A percentile compares a stretch with the other conserved stretches of the same genome.
phyloP scores from a whole-genome alignment of 2,329 filamentous ascomycete genomes.

The Didymella sp. region DNA sequence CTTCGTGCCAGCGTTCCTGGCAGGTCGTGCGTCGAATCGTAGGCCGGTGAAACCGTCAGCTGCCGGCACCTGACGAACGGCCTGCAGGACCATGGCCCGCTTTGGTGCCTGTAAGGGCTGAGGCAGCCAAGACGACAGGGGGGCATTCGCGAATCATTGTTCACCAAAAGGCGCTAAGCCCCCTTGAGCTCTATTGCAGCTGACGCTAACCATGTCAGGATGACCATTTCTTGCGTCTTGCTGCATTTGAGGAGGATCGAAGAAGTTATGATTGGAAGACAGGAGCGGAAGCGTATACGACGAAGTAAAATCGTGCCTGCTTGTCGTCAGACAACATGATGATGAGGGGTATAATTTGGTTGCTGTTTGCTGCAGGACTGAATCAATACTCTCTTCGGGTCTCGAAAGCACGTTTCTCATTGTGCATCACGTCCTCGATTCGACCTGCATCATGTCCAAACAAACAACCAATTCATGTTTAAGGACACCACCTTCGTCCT shows the following conservation, averaged over 20 bases:
- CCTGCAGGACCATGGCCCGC: constrained; percentile 4
- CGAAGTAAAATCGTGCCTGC: neutral
- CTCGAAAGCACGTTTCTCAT: neutral
- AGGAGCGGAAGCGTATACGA: neutral
- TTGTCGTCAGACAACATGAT: neutral
- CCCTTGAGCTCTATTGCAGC: neutral
- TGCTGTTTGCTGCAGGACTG: neutral
- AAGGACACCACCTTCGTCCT: neutral
- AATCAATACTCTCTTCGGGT: neutral
- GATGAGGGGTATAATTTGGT: constrained; percentile 7
- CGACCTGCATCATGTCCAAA: neutral
- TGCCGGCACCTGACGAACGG: constrained; percentile 11
- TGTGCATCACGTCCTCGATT: neutral
- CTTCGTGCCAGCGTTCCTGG: constrained; percentile 5
- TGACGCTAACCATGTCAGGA: constrained; percentile 4
- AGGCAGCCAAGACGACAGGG: neutral
- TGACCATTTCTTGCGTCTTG: constrained; percentile 1
- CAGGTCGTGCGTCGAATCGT: neutral
- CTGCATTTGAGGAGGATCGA: neutral
- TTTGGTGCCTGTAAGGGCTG: constrained; percentile 7
- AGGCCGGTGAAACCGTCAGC: constrained; percentile 13
- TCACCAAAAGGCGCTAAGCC: constrained; percentile 5
- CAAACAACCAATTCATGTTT: neutral
- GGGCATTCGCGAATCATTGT: neutral
- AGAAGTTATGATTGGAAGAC: constrained; percentile 5